Percentiles rank a stretch among this genome's conserved stretches.
phyloP scores from a whole-genome alignment of 352 stramenopile species.

The Phytopythium oedochilum region DNA sequence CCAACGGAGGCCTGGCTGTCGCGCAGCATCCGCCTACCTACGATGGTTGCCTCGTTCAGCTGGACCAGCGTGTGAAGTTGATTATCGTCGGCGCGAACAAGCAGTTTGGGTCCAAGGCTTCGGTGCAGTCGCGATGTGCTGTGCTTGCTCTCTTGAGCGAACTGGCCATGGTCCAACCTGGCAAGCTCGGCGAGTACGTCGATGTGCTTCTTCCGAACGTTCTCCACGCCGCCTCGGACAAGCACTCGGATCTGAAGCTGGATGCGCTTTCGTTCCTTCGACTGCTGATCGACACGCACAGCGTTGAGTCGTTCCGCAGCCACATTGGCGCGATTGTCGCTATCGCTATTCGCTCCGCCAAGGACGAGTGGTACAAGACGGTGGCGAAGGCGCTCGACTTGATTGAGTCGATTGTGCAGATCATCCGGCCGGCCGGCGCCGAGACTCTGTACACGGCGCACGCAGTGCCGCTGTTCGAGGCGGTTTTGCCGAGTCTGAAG shows the following conservation, averaged over 20 bases:
- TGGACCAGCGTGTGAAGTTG: slow-evolving; percentile 61
- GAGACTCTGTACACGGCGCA: slow-evolving; percentile 40
- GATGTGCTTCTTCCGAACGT: slow-evolving; percentile 78
- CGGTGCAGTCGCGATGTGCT: slow-evolving; percentile 71
- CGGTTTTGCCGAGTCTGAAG: slow-evolving; percentile 93
- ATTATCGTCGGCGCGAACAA: slow-evolving; percentile 78
- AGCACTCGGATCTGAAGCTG: slow-evolving; percentile 95
- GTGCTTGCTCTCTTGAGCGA: slow-evolving; percentile 84
- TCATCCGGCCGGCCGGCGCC: slow-evolving; percentile 54
- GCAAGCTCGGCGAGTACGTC: slow-evolving; percentile 68
- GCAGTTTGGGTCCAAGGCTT: slow-evolving; percentile 73
- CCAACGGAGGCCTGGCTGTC: slow-evolving; percentile 10
- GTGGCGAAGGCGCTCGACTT: slow-evolving; percentile 93
- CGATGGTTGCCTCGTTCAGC: slow-evolving; percentile 40
- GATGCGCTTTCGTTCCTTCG: slow-evolving; percentile 94
- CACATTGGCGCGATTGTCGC: slow-evolving; percentile 81
- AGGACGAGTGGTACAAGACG: slow-evolving; percentile 99
- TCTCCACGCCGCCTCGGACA: slow-evolving; percentile 82
- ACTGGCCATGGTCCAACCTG: slow-evolving; percentile 71
- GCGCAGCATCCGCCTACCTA: slow-evolving; percentile 23
- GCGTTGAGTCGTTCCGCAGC: slow-evolving; percentile 68
- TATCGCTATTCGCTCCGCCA: slow-evolving; percentile 85
- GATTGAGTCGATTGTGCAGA: slow-evolving; percentile 88
- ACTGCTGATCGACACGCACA: slow-evolving; percentile 90
- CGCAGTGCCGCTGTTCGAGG: slow-evolving; percentile 86